These are phyloP conservation scores for Fraxinus ornus DNA, from an alignment of 305 asterid species.

Conservation along the genomic window DNA sequence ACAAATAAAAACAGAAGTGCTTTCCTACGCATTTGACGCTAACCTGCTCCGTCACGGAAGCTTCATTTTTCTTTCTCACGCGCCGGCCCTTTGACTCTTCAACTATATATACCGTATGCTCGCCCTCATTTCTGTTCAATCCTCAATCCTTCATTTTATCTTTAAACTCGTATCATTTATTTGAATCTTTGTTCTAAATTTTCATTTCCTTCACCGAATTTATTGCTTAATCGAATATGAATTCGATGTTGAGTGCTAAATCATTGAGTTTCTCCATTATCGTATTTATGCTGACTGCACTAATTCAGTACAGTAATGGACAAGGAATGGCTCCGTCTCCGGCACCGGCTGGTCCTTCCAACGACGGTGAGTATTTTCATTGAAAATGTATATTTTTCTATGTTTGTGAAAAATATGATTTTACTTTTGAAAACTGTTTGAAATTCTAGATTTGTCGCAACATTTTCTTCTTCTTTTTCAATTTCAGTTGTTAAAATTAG, in stretches of 20 bases:
- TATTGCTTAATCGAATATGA: conserved; percentile 21
- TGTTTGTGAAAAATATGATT: neutral
- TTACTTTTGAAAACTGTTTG: neutral
- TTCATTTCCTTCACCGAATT: neutral
- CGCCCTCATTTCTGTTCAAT: neutral
- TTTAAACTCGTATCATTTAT: neutral
- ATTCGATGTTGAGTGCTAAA: conserved; percentile 22
- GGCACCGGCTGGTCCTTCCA: conserved; percentile 45
- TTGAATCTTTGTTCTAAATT: neutral
- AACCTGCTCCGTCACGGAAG: neutral
- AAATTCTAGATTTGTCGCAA: neutral
- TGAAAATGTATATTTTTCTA: neutral
- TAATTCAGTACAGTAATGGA: conserved; percentile 37
- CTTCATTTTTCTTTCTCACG: neutral
- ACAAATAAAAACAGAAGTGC: neutral
- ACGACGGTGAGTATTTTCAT: conserved; percentile 40
- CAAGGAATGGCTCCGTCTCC: conserved; percentile 51
- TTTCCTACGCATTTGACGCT: neutral
- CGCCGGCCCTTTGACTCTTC: neutral
- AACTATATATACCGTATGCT: neutral
- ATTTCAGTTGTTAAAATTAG: neutral
- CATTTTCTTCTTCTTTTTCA: neutral
- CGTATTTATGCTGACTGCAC: conserved; percentile 36
- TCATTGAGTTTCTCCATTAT: conserved; percentile 32
- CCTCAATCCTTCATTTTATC: neutral